Conservation (phyloP, 2,329 filamentous ascomycete species). For the Fusarium buxicola region DNA sequence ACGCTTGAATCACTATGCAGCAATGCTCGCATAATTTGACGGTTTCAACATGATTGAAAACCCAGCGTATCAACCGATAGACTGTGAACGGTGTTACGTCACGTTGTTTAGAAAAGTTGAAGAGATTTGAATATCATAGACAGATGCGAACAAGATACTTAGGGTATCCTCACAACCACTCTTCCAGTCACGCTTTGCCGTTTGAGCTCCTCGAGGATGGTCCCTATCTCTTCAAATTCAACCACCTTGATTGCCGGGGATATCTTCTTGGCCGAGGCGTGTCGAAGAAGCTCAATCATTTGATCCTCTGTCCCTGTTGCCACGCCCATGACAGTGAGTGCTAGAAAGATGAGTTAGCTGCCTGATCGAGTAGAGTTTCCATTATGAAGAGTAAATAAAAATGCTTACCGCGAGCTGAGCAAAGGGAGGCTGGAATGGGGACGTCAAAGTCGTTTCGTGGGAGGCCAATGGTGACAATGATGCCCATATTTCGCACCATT, state of each 20-base stretch:
- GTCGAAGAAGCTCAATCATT: conserved; percentile 27
- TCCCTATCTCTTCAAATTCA: conserved; percentile 13
- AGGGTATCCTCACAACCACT: conserved; percentile 33
- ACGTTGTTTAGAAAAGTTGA: too few relatives aligned
- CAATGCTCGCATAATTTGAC: too few relatives aligned
- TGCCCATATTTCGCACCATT: conserved; percentile 44
- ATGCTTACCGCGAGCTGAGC: conserved; percentile 34
- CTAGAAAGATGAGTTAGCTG: neutral
- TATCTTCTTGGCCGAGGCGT: conserved; percentile 11
- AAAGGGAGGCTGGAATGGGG: conserved; percentile 41
- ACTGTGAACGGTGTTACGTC: too few relatives aligned
- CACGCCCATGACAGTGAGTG: conserved; percentile 32
- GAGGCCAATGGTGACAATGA: conserved; percentile 43
- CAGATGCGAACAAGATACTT: neutral
- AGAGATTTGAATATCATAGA: too few relatives aligned
- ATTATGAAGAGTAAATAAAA: accelerated
- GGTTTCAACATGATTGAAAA: too few relatives aligned
- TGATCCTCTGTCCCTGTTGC: conserved; percentile 37
- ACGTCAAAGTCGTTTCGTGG: conserved; percentile 45
- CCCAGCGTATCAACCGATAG: too few relatives aligned
- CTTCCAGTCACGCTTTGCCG: conserved; percentile 27
- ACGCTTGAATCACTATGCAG: too few relatives aligned
- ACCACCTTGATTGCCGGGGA: conserved; percentile 11
- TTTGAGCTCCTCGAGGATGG: conserved; percentile 20
- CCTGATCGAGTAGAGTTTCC: neutral